Evolutionary conservation across 805 yeast species (phyloP).

Genomic region (Candida stauntonica): DNA sequence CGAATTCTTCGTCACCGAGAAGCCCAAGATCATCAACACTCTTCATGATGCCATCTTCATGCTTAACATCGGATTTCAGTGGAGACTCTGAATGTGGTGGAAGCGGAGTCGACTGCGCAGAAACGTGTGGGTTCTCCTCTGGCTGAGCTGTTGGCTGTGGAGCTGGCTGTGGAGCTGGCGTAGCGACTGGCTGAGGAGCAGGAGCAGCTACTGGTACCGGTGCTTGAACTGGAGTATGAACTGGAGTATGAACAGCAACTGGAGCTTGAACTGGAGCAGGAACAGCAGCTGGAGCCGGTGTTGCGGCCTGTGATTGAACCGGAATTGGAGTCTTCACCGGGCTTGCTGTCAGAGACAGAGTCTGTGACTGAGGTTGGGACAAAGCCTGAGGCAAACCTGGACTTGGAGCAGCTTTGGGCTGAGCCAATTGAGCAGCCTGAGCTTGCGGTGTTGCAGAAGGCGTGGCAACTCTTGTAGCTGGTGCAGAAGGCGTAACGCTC

Average conservation of each 20-base stretch:
- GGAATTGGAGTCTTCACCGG: no score
- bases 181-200: conserved; percentile 8
- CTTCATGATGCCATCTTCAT: not conserved
- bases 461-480: conserved; percentile 17
- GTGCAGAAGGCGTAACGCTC: conserved; percentile 24
- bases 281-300: not conserved
- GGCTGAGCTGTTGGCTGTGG: not conserved
- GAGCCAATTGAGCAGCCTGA: not conserved
- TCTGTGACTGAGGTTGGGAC: no score
- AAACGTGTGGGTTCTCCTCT: not conserved
- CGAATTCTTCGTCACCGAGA: conserved; percentile 25
- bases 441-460: conserved; percentile 7
- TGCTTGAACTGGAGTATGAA: not conserved
- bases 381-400: no score
- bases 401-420: not conserved
- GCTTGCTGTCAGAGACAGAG: no score
- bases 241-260: not conserved
- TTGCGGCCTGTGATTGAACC: not conserved
- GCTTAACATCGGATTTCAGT: not conserved
- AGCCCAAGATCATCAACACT: conserved; percentile 2
- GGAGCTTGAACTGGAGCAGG: not conserved
- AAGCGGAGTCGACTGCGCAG: not conserved
- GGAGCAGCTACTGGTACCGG: not conserved
- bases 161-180: not conserved
- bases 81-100: no score